phyloP scores from a whole-genome alignment of 2,329 filamentous ascomycete genomes.

The Uncinocarpus reesii region DNA sequence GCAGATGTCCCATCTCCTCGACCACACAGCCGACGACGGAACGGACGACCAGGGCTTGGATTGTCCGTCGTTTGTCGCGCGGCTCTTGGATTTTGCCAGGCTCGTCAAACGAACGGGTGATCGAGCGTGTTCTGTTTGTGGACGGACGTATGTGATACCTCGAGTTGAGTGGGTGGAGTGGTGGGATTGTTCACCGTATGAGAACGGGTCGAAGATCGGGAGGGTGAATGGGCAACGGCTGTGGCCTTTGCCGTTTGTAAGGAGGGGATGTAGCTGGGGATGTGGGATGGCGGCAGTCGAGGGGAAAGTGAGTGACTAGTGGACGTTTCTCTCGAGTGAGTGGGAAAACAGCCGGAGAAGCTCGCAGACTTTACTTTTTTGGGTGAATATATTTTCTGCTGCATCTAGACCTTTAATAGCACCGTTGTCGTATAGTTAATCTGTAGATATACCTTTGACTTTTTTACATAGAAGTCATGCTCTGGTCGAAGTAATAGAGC shows the following conservation, averaged over 20 bases:
- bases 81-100: conserved; percentile 28
- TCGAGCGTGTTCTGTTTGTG: conserved; percentile 33
- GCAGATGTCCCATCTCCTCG: conserved; percentile 29
- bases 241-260: conserved; percentile 33
- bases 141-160: conserved; percentile 32
- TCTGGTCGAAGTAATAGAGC: too few relatives aligned
- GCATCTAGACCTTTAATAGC: too few relatives aligned
- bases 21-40: conserved; percentile 16
- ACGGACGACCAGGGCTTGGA: conserved; percentile 19
- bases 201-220: conserved; percentile 30
- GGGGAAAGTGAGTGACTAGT: background rate
- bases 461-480: too few relatives aligned
- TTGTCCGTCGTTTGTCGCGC: conserved; percentile 28
- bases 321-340: too few relatives aligned
- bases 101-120: conserved; percentile 31
- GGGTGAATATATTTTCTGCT: too few relatives aligned
- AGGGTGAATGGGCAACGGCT: conserved; percentile 25
- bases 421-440: too few relatives aligned
- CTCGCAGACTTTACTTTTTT: too few relatives aligned
- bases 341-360: too few relatives aligned
- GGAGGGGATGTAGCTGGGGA: conserved; percentile 33
- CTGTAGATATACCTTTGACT: too few relatives aligned
- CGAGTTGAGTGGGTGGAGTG: conserved; percentile 38
- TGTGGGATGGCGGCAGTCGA: conserved; percentile 18
- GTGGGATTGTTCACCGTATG: conserved; percentile 35